A percentile compares a stretch with the other conserved stretches of the same genome.
phyloP scores from a whole-genome alignment of 2,329 filamentous ascomycete species.

The Pestalotiopsis fici region DNA sequence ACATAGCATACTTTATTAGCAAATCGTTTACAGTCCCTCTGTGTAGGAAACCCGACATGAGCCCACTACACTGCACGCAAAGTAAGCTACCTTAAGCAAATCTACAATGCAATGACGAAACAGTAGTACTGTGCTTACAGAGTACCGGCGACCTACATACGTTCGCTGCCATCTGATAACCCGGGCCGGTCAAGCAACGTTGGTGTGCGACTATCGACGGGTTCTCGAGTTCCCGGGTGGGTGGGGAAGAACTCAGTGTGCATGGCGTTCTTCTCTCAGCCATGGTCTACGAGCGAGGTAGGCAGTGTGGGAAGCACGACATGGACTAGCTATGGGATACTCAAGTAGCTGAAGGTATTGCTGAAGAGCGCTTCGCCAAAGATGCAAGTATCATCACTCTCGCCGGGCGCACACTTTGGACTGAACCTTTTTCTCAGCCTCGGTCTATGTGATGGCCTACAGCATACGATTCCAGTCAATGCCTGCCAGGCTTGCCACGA shows the following conservation, averaged over 20 bases:
- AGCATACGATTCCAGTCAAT: background rate
- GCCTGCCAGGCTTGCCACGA: background rate
- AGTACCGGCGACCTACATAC: background rate
- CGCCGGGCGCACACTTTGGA: background rate
- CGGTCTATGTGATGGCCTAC: background rate
- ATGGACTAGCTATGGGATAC: background rate
- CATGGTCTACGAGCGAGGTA: background rate
- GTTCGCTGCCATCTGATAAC: background rate
- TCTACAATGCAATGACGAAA: no score
- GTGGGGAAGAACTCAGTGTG: background rate
- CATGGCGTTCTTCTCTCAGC: background rate
- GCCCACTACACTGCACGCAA: no score
- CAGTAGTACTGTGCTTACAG: background rate
- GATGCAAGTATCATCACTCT: background rate
- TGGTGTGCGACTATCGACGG: slow-evolving; percentile 4
- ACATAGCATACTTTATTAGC: no score
- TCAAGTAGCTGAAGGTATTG: background rate
- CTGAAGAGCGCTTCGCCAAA: background rate
- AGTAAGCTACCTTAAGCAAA: no score
- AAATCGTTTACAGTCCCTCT: no score
- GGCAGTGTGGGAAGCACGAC: background rate
- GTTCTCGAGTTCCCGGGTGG: background rate
- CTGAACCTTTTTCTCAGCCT: background rate
- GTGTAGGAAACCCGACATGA: no score
- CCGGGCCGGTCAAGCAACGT: background rate